Base-by-base conservation (phyloP, 768 basidiomycete genomes). In the Mycena metata region DNA sequence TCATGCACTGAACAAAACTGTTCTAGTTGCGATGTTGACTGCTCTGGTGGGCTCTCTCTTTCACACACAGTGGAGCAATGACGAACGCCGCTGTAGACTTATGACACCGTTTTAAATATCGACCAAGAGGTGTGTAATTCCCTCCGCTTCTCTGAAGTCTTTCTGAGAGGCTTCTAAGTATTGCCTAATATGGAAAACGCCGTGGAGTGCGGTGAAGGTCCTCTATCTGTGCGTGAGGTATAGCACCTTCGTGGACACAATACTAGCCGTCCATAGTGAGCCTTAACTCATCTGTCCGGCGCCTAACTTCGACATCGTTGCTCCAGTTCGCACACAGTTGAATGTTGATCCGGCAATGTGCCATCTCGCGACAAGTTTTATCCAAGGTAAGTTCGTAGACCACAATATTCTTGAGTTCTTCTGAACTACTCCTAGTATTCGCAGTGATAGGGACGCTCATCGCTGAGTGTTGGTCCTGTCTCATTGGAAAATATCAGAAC, bases 91-190 rank as follows among this genome's bases (percentile, higher is more conserved):
- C 41, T 57, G 30, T 16, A 62, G 61, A 54, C 49, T 19, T 62
- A 62, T 54, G 61, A 62, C 21, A 62, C 61, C 35, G 24, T 62
- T 26, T 54, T 61, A 42, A 62, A 62, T 23, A 54, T 62, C 50
- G 39, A 62, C 50, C 50, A 62, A 54, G 61, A 62, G 50, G 61
- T 62, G 23, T 23, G 35, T 13, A 51, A n/a, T n/a, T n/a, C n/a
- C n/a, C 35, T 47, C 21, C 49, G 35, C 60, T 57, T 26, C 58
- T 35, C 60, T 33, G 36, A 42, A 51, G 33, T 17, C n/a, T 24
- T 30, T 24, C 15, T 50, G 33, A 39, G 45, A 30, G 30, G 12
- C 39, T 54, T 54, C 36, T 21, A 50, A 49, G 49, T 61, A 41
- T 42, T 36, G 47, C 23, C 21, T 61, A 5, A 33, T 61, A 35